Percentiles rank a stretch among this genome's conserved stretches.
Conservation (phyloP, 1,284 basidiomycete genomes). For the Anthracocystis panici-leucophaei region DNA sequence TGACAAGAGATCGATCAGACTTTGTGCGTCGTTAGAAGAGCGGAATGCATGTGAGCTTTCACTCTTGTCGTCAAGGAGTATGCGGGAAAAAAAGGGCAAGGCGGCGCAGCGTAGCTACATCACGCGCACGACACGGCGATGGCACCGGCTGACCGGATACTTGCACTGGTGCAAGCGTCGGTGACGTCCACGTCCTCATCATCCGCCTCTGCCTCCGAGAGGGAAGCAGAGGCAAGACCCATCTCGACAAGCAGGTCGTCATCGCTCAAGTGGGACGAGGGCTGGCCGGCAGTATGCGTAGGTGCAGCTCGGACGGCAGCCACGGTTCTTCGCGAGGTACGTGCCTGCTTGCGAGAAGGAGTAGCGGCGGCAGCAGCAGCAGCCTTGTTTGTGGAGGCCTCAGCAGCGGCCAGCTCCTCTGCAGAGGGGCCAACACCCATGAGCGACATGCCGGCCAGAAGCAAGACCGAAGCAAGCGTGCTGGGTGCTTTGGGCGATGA, state of each 20-base stretch:
- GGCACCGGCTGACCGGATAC: slow-evolving; percentile 5
- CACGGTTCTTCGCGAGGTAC: slow-evolving; percentile 18
- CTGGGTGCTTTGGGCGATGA: slow-evolving; percentile 17
- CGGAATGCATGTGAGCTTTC: background rate
- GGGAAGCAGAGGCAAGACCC: slow-evolving; percentile 34
- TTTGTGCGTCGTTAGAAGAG: slow-evolving; percentile 10
- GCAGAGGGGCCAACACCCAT: slow-evolving; percentile 34
- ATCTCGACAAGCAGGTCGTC: slow-evolving; percentile 44
- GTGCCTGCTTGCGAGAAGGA: slow-evolving; percentile 24
- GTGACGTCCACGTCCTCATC: slow-evolving; percentile 17
- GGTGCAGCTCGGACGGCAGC: slow-evolving; percentile 13
- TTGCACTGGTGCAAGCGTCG: slow-evolving; percentile 6
- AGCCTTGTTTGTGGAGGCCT: slow-evolving; percentile 8
- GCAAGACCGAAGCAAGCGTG: slow-evolving; percentile 25
- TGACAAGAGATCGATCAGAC: background rate
- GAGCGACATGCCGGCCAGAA: slow-evolving; percentile 39
- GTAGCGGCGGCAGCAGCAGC: background rate
- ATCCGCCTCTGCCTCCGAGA: slow-evolving; percentile 33
- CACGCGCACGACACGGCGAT: slow-evolving; percentile 21
- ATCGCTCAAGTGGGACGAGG: slow-evolving; percentile 55
- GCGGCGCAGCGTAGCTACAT: background rate
- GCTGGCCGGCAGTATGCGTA: slow-evolving; percentile 26
- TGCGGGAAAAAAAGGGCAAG: background rate
- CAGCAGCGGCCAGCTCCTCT: slow-evolving; percentile 16
- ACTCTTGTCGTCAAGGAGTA: slow-evolving; percentile 12